phyloP scores from a whole-genome alignment of 257 asterid species.

The Prunella vulgaris region DNA sequence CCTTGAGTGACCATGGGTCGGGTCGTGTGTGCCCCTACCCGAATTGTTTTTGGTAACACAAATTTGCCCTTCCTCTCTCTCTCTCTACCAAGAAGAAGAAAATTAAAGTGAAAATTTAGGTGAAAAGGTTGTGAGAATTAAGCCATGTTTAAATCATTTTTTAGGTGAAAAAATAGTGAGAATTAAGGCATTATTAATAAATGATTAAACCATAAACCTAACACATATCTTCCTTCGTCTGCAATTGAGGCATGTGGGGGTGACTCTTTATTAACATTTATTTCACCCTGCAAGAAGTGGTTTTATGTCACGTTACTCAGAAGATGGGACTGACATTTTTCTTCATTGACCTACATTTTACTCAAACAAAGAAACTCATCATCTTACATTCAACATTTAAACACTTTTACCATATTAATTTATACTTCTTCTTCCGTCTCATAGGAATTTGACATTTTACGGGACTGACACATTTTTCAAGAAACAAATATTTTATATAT shows the following conservation, averaged over 20 bases:
- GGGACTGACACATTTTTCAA: too few species aligned
- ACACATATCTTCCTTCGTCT: neutral
- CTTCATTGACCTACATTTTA: neutral
- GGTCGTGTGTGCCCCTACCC: slow-evolving; percentile 22
- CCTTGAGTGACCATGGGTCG: neutral
- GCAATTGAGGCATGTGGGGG: slow-evolving; percentile 30
- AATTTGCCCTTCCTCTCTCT: neutral
- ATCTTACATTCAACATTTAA: neutral
- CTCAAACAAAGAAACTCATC: neutral
- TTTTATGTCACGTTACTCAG: slow-evolving; percentile 20
- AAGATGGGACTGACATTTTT: slow-evolving; percentile 3
- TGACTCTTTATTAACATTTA: slow-evolving; percentile 34
- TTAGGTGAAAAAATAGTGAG: neutral
- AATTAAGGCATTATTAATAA: neutral
- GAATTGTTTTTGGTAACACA: slow-evolving; percentile 21
- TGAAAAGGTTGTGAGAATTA: neutral
- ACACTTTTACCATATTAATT: too few species aligned
- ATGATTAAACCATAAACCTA: slow-evolving; percentile 7
- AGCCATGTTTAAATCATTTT: neutral
- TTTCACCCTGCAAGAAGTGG: slow-evolving; percentile 38
- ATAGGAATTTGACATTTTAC: too few species aligned
- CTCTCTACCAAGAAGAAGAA: neutral
- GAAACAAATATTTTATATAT: too few species aligned
- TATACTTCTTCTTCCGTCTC: too few species aligned
- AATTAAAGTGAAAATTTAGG: neutral